Evolutionary conservation across 2,329 filamentous ascomycete genomes (phyloP).

Genomic region (Fusarium albosuccineum): DNA sequence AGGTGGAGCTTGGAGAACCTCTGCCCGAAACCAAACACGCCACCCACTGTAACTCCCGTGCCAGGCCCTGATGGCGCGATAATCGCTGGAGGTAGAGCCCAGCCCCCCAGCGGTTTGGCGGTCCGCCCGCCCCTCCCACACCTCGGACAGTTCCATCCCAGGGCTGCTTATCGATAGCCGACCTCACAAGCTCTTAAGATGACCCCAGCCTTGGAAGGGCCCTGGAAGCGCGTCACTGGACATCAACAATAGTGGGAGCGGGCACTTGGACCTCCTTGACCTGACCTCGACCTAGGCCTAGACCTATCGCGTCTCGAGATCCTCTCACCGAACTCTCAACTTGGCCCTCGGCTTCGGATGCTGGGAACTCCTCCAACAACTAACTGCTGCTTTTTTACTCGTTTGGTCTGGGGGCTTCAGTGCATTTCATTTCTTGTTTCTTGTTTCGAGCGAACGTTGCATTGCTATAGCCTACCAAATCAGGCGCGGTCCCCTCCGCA

Average conservation of each 20-base stretch:
- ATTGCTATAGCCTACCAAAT: not conserved
- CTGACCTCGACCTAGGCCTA: not conserved
- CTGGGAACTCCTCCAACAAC: no score
- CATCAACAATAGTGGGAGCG: slow-evolving; percentile 21
- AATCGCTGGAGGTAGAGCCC: slow-evolving; percentile 8
- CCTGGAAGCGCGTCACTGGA: slow-evolving; percentile 30
- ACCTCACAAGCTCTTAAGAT: not conserved
- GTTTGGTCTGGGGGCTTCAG: no score
- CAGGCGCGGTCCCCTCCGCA: slow-evolving; percentile 25
- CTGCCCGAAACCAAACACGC: slow-evolving; percentile 3
- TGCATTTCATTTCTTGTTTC: not conserved
- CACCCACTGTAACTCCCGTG: slow-evolving; percentile 5
- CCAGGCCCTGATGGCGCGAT: slow-evolving; percentile 20
- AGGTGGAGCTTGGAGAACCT: not conserved
- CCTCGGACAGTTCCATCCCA: not conserved
- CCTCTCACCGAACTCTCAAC: slow-evolving; percentile 1
- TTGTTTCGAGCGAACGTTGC: slow-evolving; percentile 4
- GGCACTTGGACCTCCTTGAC: slow-evolving; percentile 5
- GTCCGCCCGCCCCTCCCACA: slow-evolving; percentile 16
- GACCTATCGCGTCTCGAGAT: slow-evolving; percentile 21
- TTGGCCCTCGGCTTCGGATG: not conserved
- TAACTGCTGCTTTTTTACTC: no score
- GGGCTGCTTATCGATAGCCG: slow-evolving; percentile 21
- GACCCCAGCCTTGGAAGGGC: slow-evolving; percentile 23
- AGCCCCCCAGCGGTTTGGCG: slow-evolving; percentile 25